phyloP scores from a whole-genome alignment of 2,329 filamentous ascomycete species.

The Cryphonectria radicalis region DNA sequence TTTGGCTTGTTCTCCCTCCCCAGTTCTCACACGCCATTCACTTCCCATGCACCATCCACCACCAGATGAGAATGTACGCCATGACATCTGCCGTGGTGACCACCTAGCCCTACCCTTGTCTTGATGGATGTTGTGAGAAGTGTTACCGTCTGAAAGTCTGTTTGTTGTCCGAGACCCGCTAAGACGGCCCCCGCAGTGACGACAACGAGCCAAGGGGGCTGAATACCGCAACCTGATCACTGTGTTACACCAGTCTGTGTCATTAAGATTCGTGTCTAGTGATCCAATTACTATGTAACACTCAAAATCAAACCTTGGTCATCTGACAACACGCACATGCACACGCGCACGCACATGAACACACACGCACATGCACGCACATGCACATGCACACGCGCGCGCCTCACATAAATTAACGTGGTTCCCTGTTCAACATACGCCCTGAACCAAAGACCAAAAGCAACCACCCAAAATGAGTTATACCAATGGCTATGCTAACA shows the following conservation, averaged over 20 bases:
- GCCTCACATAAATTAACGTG: not conserved
- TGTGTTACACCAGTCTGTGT: not conserved
- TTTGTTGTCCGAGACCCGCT: not conserved
- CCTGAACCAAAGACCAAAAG: not conserved
- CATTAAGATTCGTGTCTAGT: not conserved
- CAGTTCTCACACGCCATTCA: not conserved
- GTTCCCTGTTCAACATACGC: not conserved
- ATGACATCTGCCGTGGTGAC: not conserved
- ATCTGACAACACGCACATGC: not conserved
- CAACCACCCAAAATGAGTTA: conserved; percentile 19
- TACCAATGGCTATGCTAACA: conserved; percentile 21
- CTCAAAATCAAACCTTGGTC: not conserved
- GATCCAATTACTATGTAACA: not conserved
- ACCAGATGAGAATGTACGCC: not conserved
- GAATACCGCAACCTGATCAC: not conserved
- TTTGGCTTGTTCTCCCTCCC: not conserved
- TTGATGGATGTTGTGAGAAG: not conserved
- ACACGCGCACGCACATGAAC: no score
- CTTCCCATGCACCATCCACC: not conserved
- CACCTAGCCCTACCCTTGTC: not conserved
- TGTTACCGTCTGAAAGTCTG: not conserved
- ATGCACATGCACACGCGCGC: not conserved
- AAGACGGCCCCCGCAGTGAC: conserved; percentile 5
- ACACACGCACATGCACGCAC: not conserved
- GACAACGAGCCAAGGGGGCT: not conserved